Base-by-base conservation (phyloP, 2,329 filamentous ascomycete species). In the Rachicladosporium sp. region DNA sequence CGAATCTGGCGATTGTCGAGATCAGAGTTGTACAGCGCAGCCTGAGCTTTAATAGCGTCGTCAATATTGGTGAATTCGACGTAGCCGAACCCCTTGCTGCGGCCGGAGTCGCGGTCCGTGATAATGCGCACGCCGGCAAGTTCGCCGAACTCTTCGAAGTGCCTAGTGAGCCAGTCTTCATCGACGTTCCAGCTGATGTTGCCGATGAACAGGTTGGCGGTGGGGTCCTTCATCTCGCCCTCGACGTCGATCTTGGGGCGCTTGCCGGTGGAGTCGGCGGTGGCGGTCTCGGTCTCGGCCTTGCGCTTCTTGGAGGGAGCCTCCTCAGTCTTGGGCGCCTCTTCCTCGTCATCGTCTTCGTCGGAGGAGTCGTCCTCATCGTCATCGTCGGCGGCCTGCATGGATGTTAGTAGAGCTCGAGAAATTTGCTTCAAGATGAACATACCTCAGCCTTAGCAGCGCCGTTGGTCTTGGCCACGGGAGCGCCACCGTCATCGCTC, bases 141-240 rank as follows among this genome's bases (percentile, higher is more conserved):
- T 56, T 81, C 81, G 47, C 80, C 80, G 55, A 80, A 89, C 46
- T 74, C 66, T 68, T 87, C 76, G 68, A 95, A 94, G 61, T 89
- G 82, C 53, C 80, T 74, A 50, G 74, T 72, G 48, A 95, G 78
- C 66, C 76, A 76, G 48, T 87, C 78, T 63, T 94, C 88, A 52
- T 93, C 84, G 38, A 94, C 71, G 58, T 80, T 84, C 87, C 87
- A 95, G 65, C 83, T 86, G 48, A 95, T 71, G 70, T 86, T 89
- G 52, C 88, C 88, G 49, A 87, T 78, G 63, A 93, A 95, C 39
- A 95, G 78, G 55, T 87, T 93, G 50, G 69, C 68, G 54, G 68
- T 62, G 43, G 70, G 60, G 41, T 65, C 61, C 48, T 53, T 58
- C 49, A 42, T 31, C 31, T 51, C 47, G 29, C 61, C 43, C 60